phyloP scores from a whole-genome alignment of 352 stramenopile species.

The Phytopythium chamaehyphon region DNA sequence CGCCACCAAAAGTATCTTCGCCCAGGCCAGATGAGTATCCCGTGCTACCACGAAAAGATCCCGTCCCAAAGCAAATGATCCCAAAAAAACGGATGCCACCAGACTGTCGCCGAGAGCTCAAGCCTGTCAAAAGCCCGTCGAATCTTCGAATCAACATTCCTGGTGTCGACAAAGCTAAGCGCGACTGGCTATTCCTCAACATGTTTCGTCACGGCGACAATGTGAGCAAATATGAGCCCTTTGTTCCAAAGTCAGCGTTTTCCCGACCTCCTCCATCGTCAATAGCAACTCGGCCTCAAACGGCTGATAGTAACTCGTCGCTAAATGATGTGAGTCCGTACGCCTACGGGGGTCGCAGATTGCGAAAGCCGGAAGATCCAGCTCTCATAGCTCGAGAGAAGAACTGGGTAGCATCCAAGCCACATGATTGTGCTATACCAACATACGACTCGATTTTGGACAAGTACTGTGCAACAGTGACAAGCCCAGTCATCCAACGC shows the following conservation, averaged over 20 bases:
- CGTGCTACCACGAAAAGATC: conserved; percentile 32
- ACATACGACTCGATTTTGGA: conserved; percentile 76
- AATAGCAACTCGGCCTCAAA: too few relatives aligned
- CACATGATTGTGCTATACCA: conserved; percentile 48
- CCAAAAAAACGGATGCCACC: conserved; percentile 17
- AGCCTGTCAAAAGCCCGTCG: conserved; percentile 43
- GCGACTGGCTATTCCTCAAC: conserved; percentile 74
- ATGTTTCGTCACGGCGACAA: conserved; percentile 76
- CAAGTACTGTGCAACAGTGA: conserved; percentile 74
- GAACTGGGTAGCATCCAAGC: conserved; percentile 50
- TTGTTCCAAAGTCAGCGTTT: conserved; percentile 23
- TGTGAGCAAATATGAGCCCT: conserved; percentile 62
- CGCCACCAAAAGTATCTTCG: conserved; percentile 7
- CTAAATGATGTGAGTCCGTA: conserved; percentile 9
- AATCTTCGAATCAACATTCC: conserved; percentile 46
- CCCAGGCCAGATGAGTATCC: conserved; percentile 19
- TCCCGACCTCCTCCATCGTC: background rate
- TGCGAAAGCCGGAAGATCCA: conserved; percentile 21
- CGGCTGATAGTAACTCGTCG: too few relatives aligned
- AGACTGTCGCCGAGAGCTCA: conserved; percentile 23
- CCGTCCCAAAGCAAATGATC: conserved; percentile 37
- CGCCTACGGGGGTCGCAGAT: conserved; percentile 15
- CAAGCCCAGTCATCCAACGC: conserved; percentile 64
- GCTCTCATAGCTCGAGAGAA: conserved; percentile 28
- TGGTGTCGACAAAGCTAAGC: conserved; percentile 59